Evolutionary conservation across 2,329 filamentous ascomycete genomes (phyloP), one percentile per base, ranked within the genome.

Genomic region (Microcyclospora pomicola): DNA sequence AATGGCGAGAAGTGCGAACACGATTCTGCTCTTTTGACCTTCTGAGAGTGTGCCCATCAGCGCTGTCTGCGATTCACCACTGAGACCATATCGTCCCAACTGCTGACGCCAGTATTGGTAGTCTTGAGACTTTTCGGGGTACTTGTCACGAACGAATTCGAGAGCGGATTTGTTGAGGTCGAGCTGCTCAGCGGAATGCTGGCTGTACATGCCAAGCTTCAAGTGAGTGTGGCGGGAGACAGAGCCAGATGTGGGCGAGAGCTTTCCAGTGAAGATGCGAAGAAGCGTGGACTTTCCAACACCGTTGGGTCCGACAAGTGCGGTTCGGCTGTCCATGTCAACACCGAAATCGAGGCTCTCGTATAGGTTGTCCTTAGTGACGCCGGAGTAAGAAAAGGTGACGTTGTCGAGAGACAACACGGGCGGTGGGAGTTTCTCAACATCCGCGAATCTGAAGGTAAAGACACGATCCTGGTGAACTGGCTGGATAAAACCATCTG

Each of bases 81-180:
- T 82, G 48, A 98, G 75, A 61, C 92, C 92, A 63, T 98, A 98
- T 49, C 80, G 76, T 55, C 91, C 91, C 29, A 98, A 82, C 69
- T 94, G 86, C 67, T 95, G 88, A 59, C 91, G 79, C 91, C 91
- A 98, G 77, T 91, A 98, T 69, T 98, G 91, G 72, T 94, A 93
- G 62, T 98, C 91, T 62, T 98, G 91, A 38, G 79, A 86, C 67
- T 88, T 84, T 48, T 79, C 71, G 32, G 71, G 64, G 69, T 93
- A 96, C 72, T 88, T 94, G 68, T 96, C 88, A 47, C 91, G 82
- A 46, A 96, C 88, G 59, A 98, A 98, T 65, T 98, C 92, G 38
- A 98, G 77, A 7, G 91, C 80, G 33, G 86, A 95, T 73, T 98
- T 98, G 65, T 86, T 98, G 47, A 98, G 72, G 62, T 98, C 91